Evolutionary conservation across 768 basidiomycete species (phyloP).

Genomic region (Rhizopogon vesiculosus): DNA sequence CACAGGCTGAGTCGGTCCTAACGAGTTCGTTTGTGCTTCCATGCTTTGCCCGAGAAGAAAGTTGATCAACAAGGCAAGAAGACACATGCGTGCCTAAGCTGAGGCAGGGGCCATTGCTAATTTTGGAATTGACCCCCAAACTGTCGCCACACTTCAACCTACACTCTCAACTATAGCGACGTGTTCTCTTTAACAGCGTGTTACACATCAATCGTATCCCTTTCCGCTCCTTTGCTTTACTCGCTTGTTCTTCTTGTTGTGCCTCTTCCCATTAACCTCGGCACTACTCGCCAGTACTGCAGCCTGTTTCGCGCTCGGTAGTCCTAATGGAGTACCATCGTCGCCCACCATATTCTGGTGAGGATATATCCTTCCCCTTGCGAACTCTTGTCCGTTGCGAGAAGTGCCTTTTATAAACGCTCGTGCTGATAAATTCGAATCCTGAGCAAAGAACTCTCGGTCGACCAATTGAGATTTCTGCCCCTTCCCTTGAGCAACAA

Average conservation of each 20-base stretch:
- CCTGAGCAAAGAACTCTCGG: conserved; percentile 72
- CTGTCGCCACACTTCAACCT: background rate
- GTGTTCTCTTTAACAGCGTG: background rate
- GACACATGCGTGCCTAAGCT: background rate
- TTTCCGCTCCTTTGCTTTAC: conserved; percentile 89
- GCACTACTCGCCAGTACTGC: conserved; percentile 35
- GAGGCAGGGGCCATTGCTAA: background rate
- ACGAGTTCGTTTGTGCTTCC: background rate
- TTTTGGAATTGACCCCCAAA: background rate
- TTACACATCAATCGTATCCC: conserved; percentile 67
- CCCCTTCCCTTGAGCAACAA: conserved; percentile 29
- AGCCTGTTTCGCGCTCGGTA: conserved; percentile 37
- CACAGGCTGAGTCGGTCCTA: conserved; percentile 24
- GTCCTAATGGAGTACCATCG: conserved; percentile 64
- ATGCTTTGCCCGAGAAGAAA: background rate
- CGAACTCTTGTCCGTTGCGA: conserved; percentile 54
- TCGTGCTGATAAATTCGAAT: conserved; percentile 44
- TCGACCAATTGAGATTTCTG: conserved; percentile 71
- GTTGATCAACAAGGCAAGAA: background rate
- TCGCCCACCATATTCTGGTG: conserved; percentile 80
- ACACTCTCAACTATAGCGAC: background rate
- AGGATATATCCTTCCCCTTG: conserved; percentile 65
- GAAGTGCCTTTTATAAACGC: conserved; percentile 63
- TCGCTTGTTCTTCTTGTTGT: conserved; percentile 77
- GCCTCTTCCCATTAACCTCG: conserved; percentile 59